Percentiles rank a stretch among this genome's conserved stretches.
Conservation (phyloP, 2,329 filamentous ascomycete genomes). For the Ceratocystis albifundus region DNA sequence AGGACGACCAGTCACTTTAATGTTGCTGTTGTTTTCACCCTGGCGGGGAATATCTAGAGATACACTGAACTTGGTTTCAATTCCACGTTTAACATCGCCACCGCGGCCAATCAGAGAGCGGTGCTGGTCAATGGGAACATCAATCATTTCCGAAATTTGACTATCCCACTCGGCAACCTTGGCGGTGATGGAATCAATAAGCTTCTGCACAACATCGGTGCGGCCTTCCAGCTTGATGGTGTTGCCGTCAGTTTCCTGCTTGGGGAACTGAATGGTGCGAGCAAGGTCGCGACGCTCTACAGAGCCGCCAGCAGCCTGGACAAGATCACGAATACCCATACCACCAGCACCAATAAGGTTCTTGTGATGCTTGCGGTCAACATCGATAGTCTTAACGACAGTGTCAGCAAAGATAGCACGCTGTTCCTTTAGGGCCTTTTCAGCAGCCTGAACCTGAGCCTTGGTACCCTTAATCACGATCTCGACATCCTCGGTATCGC, state of each 20-base stretch:
- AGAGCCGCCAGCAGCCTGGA: constrained; percentile 77
- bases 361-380: constrained; percentile 92
- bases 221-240: constrained; percentile 82
- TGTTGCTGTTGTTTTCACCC: constrained; percentile 67
- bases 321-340: constrained; percentile 74
- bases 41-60: constrained; percentile 85
- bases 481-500: constrained; percentile 65
- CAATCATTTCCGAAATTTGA: constrained; percentile 65
- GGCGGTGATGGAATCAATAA: constrained; percentile 66
- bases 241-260: constrained; percentile 69
- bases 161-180: constrained; percentile 76
- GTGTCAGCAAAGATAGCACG: constrained; percentile 80
- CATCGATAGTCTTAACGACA: constrained; percentile 68
- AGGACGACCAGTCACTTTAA: constrained; percentile 74
- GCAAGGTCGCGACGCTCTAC: constrained; percentile 74
- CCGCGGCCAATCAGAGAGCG: constrained; percentile 81
- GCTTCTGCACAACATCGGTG: constrained; percentile 74
- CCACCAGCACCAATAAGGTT: constrained; percentile 79
- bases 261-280: constrained; percentile 88
- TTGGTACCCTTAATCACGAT: constrained; percentile 90
- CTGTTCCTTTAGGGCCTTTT: constrained; percentile 80
- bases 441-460: constrained; percentile 77
- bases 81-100: constrained; percentile 70
- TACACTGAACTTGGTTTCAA: constrained; percentile 79
- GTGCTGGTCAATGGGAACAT: constrained; percentile 84